Evolutionary conservation across 1,284 basidiomycete species (phyloP), one percentile per base, ranked within the genome.

Genomic region (Ustilago nuda): DNA sequence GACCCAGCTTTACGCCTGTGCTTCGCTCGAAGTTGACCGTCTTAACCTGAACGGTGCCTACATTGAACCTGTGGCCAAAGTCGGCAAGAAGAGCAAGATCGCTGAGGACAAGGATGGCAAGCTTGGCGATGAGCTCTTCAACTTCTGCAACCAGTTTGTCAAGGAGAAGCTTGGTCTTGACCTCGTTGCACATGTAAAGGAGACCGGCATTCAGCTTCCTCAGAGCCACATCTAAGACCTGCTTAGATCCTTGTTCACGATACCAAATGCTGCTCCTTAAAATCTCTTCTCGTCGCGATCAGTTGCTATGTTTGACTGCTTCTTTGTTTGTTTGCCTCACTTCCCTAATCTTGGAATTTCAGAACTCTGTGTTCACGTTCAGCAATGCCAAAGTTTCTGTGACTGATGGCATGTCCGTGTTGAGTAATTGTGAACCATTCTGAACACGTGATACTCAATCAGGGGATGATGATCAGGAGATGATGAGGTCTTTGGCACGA

Each of bases 1-100:
- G 50, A 86, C 82, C 2, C 81, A 81, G 64, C 72, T 85, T 3
- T 86, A 84, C 61, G 84, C 84, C 3, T 80, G 80, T 9, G 77
- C 81, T 15, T 82, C 80, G 32, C 70, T 75, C 33, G 83, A 85
- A 46, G 79, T 86, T 12, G 82, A 82, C 66, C 41, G 61, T 8
- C 60, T 75, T 8, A 57, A 72, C 15, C 69, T 76, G 54, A 82
- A 79, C 46, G 85, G 73, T 0, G 63, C 69, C 19, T 85, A 84
- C 64, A 72, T 86, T 12, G 76, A 76, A 12, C 84, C 85, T 0
- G 77, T 82, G 15, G 85, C 82, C 30, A 69, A 78, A 61, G 11
- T 73, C n/a, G 78, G 64, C 8, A 41, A 52, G 50, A 72, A 72
- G 64, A 68, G 72, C 54, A 62, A 59, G 39, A 36, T 66, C 3